Conservation (phyloP, 305 asterid genomes). For the Plantago lanceolata region DNA sequence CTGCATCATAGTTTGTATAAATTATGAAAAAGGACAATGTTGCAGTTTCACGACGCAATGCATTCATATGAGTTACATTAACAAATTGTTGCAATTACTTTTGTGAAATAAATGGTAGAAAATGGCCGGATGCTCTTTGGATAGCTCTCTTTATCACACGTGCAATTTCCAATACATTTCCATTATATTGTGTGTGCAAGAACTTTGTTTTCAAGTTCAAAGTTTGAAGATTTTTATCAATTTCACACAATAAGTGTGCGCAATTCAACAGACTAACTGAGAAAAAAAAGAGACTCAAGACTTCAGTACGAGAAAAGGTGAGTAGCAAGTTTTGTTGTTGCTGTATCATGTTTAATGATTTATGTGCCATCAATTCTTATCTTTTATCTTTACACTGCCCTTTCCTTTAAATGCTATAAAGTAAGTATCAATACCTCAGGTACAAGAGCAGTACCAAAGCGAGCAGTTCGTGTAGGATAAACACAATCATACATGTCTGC, state of each 20-base stretch:
- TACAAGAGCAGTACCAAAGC: slow-evolving; percentile 95
- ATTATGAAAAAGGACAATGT: background rate
- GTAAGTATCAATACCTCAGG: slow-evolving; percentile 60
- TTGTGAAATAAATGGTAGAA: background rate
- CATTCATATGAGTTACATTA: background rate
- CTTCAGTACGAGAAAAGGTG: no score
- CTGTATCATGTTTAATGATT: no score
- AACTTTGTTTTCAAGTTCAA: no score
- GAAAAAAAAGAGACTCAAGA: no score
- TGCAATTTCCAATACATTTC: background rate
- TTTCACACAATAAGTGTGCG: no score
- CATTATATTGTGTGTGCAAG: background rate
- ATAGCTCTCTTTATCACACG: background rate
- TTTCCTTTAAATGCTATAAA: slow-evolving; percentile 14
- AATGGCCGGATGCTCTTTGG: background rate
- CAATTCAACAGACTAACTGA: no score
- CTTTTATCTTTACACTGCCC: background rate
- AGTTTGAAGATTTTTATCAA: no score
- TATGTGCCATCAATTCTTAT: no score
- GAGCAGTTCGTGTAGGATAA: slow-evolving; percentile 99
- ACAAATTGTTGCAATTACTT: background rate
- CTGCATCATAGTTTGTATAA: background rate
- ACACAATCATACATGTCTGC: slow-evolving; percentile 99
- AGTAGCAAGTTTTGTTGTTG: no score
- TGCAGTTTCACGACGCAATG: background rate